Base-by-base conservation (phyloP, 768 basidiomycete genomes). In the Calocybe cyanea region DNA sequence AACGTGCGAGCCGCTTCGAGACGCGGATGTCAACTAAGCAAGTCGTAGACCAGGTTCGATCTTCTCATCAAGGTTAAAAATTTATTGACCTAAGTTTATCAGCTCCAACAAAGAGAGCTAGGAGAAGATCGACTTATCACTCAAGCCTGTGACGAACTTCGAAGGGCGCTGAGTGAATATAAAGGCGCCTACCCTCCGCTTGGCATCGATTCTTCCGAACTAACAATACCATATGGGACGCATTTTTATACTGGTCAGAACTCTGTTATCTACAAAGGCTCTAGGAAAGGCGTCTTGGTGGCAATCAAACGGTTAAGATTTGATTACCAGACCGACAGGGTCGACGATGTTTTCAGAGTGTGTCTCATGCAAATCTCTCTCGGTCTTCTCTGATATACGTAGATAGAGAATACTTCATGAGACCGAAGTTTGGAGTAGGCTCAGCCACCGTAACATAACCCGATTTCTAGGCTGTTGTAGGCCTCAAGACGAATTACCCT, bases 231-330 rank as follows among this genome's bases (percentile, higher is more conserved):
- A 8, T 25, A 28, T 41, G 39, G 14, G 4, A 7, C 3, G 7
- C 39, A 21, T 18, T 7, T 41, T n/a, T n/a, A n/a, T n/a, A 21
- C 6, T 41, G 39, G 39, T 3, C 24, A 28, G 15, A 41, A 41
- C 15, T 28, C 39, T n/a, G 2, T 3, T 14, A 3, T 41, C 7
- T 41, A 15, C 17, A 28, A n/a, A 18, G 39, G 39, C 17, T 41
- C 23, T 7, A 41, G 25, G n/a, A 15, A 41, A 17, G 15, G 19
- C 30, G 24, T 11, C 15, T 13, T 41, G 25, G 39, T 41, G n/a
- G 39, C 39, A 18, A 41, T 41, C n/a, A 41, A 41, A 15, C 39
- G 39, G 23, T 17, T 41, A 15, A 41, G 19, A 18, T 30, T 41
- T 7, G 19, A 41, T 28, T 11, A 24, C 2, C 34, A 18, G 5